Evolutionary conservation across 768 basidiomycete species (phyloP), one percentile per base, ranked within the genome.

Genomic region (Porphyrellus cyaneotinctus): DNA sequence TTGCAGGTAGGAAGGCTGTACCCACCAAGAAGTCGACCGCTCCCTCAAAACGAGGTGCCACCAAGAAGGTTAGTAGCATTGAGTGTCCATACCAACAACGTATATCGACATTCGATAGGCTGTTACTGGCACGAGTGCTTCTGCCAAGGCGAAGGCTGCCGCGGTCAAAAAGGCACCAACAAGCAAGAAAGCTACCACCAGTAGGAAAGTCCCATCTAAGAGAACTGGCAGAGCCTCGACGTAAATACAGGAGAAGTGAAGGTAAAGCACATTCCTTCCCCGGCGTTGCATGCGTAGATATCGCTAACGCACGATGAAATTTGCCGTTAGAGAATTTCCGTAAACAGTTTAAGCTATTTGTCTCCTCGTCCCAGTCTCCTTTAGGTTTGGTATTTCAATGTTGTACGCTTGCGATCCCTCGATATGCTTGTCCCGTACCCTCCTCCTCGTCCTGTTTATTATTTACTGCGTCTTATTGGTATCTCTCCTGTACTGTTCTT

Each of bases 31-130:
- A 78, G 67, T 65, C 62, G 0, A 60, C 67, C 6, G 47, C 70
- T 6, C 56, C 74, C 31, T 70, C 78, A 42, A 81, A 78, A 65
- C 74, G 81, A 31, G 81, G 76, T 30, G 42, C 75, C 1, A 81
- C 78, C 10, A 88, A 88, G 77, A 88, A 87, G 81, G 83, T 83
- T 39, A 33, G 58, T 55, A 1, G 17, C 33, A 30, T 46, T 38
- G 15, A 6, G 37, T 44, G 8, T 35, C 15, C n/a, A 10, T 47
- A 47, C 23, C 43, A 47, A 30, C 33, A 17, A 41, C 41, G 28
- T 31, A 43, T 36, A 47, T 17, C n/a, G 38, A 58, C 20, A 38
- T 28, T 58, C 9, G 32, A 20, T 58, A 85, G 84, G 73, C 75
- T 57, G 72, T 77, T 23, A 84, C 79, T 35, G 81, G 83, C 10